Percentiles rank a stretch among this genome's conserved stretches.
phyloP scores from a whole-genome alignment of 164 flowering plant species.

The Tetracentron sinense region DNA sequence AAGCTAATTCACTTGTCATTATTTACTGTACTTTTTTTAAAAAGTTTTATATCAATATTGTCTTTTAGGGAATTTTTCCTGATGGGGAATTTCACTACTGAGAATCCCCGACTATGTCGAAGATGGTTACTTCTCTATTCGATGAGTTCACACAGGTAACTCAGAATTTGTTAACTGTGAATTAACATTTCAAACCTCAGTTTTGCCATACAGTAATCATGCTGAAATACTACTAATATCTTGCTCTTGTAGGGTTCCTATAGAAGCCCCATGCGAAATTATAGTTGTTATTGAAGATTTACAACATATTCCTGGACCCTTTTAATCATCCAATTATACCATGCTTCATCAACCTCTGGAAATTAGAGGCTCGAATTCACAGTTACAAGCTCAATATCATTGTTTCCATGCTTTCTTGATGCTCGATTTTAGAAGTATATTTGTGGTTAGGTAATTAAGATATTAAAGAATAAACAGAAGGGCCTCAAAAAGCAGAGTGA shows the following conservation, averaged over 20 bases:
- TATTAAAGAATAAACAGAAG: neutral
- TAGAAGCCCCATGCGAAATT: slow-evolving; percentile 31
- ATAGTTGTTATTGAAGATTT: slow-evolving; percentile 23
- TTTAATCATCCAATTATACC: slow-evolving; percentile 32
- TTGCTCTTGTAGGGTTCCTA: slow-evolving; percentile 47
- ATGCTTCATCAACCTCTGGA: slow-evolving; percentile 43
- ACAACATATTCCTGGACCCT: slow-evolving; percentile 30
- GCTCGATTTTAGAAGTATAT: slow-evolving; percentile 15
- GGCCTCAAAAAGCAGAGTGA: neutral
- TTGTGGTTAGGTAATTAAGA: neutral
- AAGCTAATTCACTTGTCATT: neutral
- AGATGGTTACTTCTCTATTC: slow-evolving; percentile 34
- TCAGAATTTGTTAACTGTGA: slow-evolving; percentile 29
- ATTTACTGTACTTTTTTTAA: neutral
- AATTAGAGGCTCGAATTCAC: slow-evolving; percentile 15
- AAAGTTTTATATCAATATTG: neutral
- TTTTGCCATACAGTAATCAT: neutral
- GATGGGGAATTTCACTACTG: neutral
- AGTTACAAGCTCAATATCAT: slow-evolving; percentile 17
- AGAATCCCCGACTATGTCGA: slow-evolving; percentile 35
- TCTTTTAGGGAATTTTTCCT: slow-evolving; percentile 2
- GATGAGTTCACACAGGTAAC: slow-evolving; percentile 46
- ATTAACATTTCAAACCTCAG: neutral
- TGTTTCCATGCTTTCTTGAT: slow-evolving; percentile 25
- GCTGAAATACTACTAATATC: neutral